phyloP scores from a whole-genome alignment of 768 basidiomycete species.

The Rossbeevera mucosa region DNA sequence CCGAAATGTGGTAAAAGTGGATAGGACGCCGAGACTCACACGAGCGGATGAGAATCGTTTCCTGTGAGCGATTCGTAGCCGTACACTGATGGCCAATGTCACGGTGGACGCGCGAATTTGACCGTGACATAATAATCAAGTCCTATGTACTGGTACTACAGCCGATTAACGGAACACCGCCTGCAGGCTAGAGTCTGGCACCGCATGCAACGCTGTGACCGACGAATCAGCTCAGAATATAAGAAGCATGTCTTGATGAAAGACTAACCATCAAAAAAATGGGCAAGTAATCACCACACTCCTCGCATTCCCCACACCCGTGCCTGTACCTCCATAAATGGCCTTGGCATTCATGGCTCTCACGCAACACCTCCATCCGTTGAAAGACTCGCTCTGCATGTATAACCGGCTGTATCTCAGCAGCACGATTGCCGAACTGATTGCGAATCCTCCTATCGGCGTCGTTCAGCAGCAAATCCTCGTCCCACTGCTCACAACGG shows the following conservation, averaged over 20 bases:
- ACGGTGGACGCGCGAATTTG: no score
- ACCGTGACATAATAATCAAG: no score
- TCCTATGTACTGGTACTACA: no score
- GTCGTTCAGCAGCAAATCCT: slow-evolving; percentile 33
- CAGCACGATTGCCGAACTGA: slow-evolving; percentile 17
- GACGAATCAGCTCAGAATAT: background rate
- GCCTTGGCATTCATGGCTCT: slow-evolving; percentile 50
- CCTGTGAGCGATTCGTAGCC: no score
- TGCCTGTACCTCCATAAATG: slow-evolving; percentile 43
- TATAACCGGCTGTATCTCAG: slow-evolving; percentile 10
- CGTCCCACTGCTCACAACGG: slow-evolving; percentile 61
- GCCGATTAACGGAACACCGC: slow-evolving; percentile 26
- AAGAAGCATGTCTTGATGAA: background rate
- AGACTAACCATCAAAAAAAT: slow-evolving; percentile 45
- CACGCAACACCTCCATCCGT: slow-evolving; percentile 36
- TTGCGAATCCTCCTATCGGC: slow-evolving; percentile 24
- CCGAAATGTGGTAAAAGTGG: no score
- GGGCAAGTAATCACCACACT: slow-evolving; percentile 37
- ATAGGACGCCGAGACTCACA: no score
- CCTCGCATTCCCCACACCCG: slow-evolving; percentile 44
- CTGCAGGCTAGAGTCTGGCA: slow-evolving; percentile 25
- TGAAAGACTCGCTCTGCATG: slow-evolving; percentile 19
- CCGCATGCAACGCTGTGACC: slow-evolving; percentile 17
- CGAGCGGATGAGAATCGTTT: no score
- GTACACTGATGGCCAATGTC: no score